These are phyloP conservation scores for Pulicaria dysenterica DNA, from an alignment of 129 eudicot genomes.

Conservation along the genomic window DNA sequence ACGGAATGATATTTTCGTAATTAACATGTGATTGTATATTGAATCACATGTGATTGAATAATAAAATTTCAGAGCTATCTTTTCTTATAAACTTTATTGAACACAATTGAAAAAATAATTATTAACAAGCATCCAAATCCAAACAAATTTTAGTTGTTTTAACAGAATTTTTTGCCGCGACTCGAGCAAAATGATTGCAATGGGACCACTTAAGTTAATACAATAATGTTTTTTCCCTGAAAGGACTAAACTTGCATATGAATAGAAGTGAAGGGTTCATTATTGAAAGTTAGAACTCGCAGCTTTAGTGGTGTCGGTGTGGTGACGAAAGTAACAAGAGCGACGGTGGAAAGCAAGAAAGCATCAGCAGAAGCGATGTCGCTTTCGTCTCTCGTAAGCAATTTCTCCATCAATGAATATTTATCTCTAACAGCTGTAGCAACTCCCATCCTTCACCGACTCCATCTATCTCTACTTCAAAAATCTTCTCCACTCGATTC, in stretches of 20 bases:
- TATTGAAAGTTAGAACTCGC: background rate
- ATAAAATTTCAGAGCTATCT: too few species aligned
- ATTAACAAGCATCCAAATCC: too few species aligned
- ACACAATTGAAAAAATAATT: too few species aligned
- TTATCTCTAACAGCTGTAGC: conserved; percentile 7
- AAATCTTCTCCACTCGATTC: conserved; percentile 18
- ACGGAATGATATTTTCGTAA: too few species aligned
- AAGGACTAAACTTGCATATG: background rate
- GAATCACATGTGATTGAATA: too few species aligned
- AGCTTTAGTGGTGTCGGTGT: background rate
- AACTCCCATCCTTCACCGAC: background rate
- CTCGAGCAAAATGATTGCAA: too few species aligned
- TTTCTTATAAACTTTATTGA: too few species aligned
- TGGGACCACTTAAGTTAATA: too few species aligned
- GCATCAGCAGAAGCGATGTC: conserved; percentile 21
- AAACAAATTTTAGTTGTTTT: too few species aligned
- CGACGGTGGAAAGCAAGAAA: background rate
- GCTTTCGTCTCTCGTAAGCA: conserved; percentile 23
- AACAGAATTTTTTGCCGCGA: too few species aligned
- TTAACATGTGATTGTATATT: too few species aligned
- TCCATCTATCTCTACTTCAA: background rate
- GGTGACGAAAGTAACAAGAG: conserved; percentile 5
- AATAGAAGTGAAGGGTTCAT: background rate
- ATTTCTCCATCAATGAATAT: background rate
- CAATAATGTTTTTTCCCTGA: too few species aligned